Conservation (phyloP, 1,284 basidiomycete genomes). For the Athelia psychrophila region DNA sequence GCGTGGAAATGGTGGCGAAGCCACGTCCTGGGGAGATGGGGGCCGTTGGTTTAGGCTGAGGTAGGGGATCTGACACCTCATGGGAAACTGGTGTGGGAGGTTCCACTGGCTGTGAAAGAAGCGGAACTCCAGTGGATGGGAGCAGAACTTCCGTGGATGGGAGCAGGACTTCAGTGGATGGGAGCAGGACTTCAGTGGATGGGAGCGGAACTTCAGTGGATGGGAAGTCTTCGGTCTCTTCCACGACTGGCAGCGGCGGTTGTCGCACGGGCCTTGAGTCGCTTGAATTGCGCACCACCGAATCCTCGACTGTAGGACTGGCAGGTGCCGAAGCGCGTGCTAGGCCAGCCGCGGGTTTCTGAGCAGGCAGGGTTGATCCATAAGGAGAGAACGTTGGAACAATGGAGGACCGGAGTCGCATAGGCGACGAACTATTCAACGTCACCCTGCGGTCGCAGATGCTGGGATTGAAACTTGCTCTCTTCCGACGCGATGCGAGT, state of each 20-base stretch:
- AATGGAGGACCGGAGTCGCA: constrained; percentile 28
- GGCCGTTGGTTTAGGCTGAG: not conserved
- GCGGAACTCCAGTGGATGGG: not conserved
- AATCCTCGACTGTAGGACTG: too few species aligned
- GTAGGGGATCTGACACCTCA: not conserved
- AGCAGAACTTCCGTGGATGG: not conserved
- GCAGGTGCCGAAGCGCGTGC: not conserved
- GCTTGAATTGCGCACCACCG: too few species aligned
- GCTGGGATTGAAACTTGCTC: constrained; percentile 20
- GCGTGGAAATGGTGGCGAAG: not conserved
- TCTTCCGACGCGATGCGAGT: constrained; percentile 18
- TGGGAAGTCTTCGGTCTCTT: too few species aligned
- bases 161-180: not conserved
- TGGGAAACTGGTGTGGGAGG: not conserved
- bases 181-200: not conserved
- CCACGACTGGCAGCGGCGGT: too few species aligned
- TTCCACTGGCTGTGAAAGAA: not conserved
- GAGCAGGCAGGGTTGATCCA: not conserved
- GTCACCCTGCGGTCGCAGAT: constrained; percentile 30
- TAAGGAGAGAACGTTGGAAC: constrained; percentile 14
- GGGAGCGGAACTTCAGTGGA: not conserved
- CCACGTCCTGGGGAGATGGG: not conserved
- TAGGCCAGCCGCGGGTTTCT: not conserved
- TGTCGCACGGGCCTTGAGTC: too few species aligned
- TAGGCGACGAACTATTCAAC: constrained; percentile 30